Evolutionary conservation across 371 early-diverging fungal genomes (phyloP).

Genomic region (Blakeslea trispora): DNA sequence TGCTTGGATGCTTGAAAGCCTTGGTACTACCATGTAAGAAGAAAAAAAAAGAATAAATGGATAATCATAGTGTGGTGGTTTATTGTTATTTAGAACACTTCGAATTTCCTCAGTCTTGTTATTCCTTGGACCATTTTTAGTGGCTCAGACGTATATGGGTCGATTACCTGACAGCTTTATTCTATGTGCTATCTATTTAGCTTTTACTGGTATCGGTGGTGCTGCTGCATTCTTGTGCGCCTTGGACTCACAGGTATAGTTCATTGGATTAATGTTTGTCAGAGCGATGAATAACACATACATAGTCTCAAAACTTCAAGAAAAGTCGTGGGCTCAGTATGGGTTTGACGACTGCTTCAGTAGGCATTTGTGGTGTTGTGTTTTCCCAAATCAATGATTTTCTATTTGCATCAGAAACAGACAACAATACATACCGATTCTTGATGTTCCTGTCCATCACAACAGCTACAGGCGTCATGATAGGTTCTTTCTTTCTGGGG

Average conservation of each 20-base stretch:
- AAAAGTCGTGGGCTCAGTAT: conserved; percentile 45
- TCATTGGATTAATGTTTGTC: background rate
- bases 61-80: too few relatives aligned
- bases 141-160: conserved; percentile 46
- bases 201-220: conserved; percentile 36
- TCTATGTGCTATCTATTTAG: conserved; percentile 39
- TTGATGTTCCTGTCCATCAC: conserved; percentile 36
- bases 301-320: conserved; percentile 41
- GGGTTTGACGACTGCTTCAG: conserved; percentile 44
- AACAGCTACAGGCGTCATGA: conserved; percentile 27
- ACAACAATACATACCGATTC: conserved; percentile 33
- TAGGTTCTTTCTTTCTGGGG: conserved; percentile 41
- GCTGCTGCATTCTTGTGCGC: conserved; percentile 48
- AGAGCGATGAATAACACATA: background rate
- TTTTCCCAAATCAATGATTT: conserved; percentile 50
- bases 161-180: conserved; percentile 32
- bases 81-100: conserved; percentile 36
- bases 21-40: conserved; percentile 33
- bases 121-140: conserved; percentile 36
- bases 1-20: conserved; percentile 40
- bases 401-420: conserved; percentile 26
- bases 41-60: too few relatives aligned
- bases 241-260: conserved; percentile 46
- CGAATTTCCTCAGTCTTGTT: conserved; percentile 35
- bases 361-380: conserved; percentile 45